Percentiles rank a stretch among this genome's conserved stretches.
Evolutionary conservation across 306 rosid genomes (phyloP).

Genomic region (Lotus japonicus): DNA sequence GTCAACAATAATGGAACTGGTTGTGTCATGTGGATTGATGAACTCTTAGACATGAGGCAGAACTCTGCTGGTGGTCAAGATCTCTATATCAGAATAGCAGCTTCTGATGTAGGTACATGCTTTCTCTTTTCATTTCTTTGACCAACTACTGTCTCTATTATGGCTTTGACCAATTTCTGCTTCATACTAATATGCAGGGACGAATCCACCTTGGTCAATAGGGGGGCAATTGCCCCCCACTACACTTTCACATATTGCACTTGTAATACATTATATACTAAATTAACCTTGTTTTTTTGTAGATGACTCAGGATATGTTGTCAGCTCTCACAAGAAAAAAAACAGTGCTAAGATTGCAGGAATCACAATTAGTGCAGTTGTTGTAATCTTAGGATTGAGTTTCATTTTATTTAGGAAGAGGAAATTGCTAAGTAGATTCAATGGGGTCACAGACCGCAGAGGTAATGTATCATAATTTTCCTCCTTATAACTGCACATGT

Average conservation of each 20-base stretch:
- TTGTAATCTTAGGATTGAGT: slow-evolving; percentile 37
- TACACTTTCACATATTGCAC: no score
- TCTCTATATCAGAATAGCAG: slow-evolving; percentile 44
- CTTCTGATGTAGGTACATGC: slow-evolving; percentile 70
- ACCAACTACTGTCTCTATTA: no score
- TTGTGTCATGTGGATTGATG: slow-evolving; percentile 44
- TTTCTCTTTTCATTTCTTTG: no score
- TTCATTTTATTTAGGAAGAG: slow-evolving; percentile 35
- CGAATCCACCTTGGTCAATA: no score
- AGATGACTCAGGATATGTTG: slow-evolving; percentile 21
- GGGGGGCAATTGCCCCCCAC: no score
- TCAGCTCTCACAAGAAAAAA: slow-evolving; percentile 34
- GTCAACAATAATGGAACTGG: slow-evolving; percentile 37
- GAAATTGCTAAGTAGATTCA: slow-evolving; percentile 5
- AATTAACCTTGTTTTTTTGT: slow-evolving; percentile 14
- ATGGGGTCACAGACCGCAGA: slow-evolving; percentile 19
- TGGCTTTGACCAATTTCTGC: no score
- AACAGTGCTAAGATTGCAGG: slow-evolving; percentile 23
- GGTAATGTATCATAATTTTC: slow-evolving; percentile 27
- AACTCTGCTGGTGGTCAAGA: slow-evolving; percentile 41
- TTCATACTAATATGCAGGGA: no score
- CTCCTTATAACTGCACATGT: neutral
- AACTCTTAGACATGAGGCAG: slow-evolving; percentile 38
- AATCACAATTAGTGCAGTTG: slow-evolving; percentile 29
- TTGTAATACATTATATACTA: no score